Base-by-base conservation (phyloP, 2,329 filamentous ascomycete species). In the Lachnellula arida region DNA sequence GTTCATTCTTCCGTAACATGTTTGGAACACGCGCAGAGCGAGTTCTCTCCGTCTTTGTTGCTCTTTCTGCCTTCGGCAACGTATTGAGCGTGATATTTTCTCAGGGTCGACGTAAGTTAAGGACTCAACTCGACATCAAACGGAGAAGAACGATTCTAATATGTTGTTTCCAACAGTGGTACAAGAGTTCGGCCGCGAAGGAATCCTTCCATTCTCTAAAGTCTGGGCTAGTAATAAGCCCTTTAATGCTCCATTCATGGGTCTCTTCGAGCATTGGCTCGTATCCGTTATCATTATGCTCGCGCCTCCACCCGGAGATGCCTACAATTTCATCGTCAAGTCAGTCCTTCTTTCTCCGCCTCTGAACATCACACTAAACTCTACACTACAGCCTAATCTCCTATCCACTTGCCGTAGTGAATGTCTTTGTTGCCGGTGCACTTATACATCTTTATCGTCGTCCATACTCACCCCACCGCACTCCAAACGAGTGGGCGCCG, bases 81-180 rank as follows among this genome's bases (percentile, higher is more conserved):
- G 81, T 88, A 14, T 74, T 88, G 47, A 81, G 77, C 55, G 83
- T 87, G 59, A 87, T 87, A 59, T 88, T 88, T 71, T 84, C 84
- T 0, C 84, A 87, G 69, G 83, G 84, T 6, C 79, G 85, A 52
- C 73, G 65, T 67, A 60, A 54, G 62, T 19, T 14, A 25, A 37
- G 2, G 17, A n/a, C 15, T 25, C 34, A 15, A 14, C 5, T 46
- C 6, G 2, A 48, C 5, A 34, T 25, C 47, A 43, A 44, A 57
- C 19, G 4, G 28, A 28, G 3, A 17, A 11, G 6, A 44, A 34
- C 1, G 2, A 28, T 32, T 9, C 23, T 40, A 39, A 23, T 19
- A 22, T 23, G 34, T n/a, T 48, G 9, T 42, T 7, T 15, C 17
- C 32, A 25, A 22, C 32, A 66, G 71, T 87, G 5, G 84, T 85